phyloP scores from a whole-genome alignment of 164 flowering plant genomes.

The Piper betle region DNA sequence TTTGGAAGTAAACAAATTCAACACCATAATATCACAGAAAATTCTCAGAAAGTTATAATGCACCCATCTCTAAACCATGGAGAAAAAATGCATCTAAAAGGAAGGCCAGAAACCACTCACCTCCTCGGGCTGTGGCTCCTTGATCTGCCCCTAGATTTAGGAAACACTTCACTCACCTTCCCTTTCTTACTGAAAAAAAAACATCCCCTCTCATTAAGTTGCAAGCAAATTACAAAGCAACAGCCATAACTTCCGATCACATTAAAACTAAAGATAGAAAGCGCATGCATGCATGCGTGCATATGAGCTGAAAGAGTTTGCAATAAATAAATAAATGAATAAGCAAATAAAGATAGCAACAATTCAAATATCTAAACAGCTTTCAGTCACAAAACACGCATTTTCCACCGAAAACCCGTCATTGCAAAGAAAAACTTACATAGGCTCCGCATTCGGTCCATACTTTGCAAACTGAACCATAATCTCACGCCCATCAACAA shows the following conservation, averaged over 20 bases:
- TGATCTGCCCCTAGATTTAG: slow-evolving; percentile 10
- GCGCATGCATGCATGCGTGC: not conserved
- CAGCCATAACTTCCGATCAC: not conserved
- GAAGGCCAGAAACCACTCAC: too few species aligned
- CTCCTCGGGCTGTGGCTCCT: slow-evolving; percentile 53
- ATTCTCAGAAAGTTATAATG: too few species aligned
- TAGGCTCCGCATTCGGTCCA: slow-evolving; percentile 64
- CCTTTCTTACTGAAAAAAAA: slow-evolving; percentile 53
- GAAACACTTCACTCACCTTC: slow-evolving; percentile 32
- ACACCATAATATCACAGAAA: too few species aligned
- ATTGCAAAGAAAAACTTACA: slow-evolving; percentile 23
- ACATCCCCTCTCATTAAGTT: not conserved
- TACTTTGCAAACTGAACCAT: slow-evolving; percentile 78
- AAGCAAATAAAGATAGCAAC: not conserved
- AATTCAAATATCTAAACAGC: too few species aligned
- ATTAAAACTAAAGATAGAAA: not conserved
- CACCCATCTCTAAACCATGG: too few species aligned
- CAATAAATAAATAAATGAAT: not conserved
- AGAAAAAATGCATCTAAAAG: too few species aligned
- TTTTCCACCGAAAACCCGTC: not conserved
- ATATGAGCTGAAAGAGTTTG: not conserved
- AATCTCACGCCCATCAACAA: slow-evolving; percentile 61
- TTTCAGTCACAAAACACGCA: not conserved
- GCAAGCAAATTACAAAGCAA: not conserved
- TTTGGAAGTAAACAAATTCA: too few species aligned